A percentile compares a stretch with the other conserved stretches of the same genome.
Evolutionary conservation across 208 protist genomes (phyloP).

Genomic region (Wallacemonas sp.): DNA sequence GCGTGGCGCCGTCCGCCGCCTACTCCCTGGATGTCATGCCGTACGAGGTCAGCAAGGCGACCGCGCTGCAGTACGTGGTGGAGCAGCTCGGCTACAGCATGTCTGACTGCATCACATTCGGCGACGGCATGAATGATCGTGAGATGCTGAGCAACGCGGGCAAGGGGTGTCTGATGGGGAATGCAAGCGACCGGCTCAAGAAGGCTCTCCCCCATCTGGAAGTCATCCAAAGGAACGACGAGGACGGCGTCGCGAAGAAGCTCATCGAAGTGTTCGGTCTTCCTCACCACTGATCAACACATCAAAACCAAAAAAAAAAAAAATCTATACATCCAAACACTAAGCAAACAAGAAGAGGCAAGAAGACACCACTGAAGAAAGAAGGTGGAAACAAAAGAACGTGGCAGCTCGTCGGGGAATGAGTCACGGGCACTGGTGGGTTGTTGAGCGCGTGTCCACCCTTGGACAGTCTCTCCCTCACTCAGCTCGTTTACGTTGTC

Average conservation of each 20-base stretch:
- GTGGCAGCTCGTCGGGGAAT: too few species aligned
- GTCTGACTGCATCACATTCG: conserved; percentile 68
- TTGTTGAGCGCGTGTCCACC: too few species aligned
- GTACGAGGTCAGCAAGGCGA: conserved; percentile 56
- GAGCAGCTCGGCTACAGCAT: conserved; percentile 47
- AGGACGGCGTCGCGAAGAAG: conserved; percentile 70
- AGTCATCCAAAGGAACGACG: conserved; percentile 55
- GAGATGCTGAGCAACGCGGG: conserved; percentile 60
- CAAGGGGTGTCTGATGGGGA: conserved; percentile 77
- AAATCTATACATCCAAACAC: neutral
- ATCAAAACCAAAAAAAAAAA: neutral
- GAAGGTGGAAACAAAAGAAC: too few species aligned
- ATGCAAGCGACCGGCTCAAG: conserved; percentile 56
- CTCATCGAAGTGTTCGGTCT: conserved; percentile 62
- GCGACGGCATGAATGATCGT: conserved; percentile 71
- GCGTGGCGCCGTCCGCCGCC: conserved; percentile 47
- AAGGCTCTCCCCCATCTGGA: conserved; percentile 59
- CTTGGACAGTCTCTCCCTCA: too few species aligned
- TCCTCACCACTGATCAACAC: neutral
- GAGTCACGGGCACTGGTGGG: too few species aligned
- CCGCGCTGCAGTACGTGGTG: conserved; percentile 55
- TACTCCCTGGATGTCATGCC: conserved; percentile 70
- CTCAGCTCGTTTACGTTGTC: too few species aligned
- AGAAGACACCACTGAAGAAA: too few species aligned
- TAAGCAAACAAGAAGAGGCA: too few species aligned